Evolutionary conservation across 352 stramenopile species (phyloP), one percentile per base, ranked within the genome.

Genomic region (Phytophthora meadii): DNA sequence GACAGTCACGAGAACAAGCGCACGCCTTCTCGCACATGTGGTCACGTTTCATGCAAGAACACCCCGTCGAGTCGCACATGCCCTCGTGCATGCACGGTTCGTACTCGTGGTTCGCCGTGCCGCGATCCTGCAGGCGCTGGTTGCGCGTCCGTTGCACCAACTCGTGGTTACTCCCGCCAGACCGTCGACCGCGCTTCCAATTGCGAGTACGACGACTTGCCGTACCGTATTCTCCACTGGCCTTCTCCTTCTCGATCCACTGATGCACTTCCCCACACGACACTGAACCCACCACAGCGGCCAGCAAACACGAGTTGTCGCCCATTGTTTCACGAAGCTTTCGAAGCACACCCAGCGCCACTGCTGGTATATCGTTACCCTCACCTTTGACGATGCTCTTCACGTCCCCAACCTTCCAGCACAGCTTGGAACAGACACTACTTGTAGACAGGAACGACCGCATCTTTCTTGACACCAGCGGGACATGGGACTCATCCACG

Each of bases 11-110:
- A 34, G 72, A 70, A 48, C 75, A 84, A 5, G 69, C 67, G 32
- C 75, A 84, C n/a, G 72, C 75, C 12, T 72, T 76, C 50, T 83
- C 75, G 48, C 75, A 81, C 69, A 74, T 79, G 46, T 81, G 72
- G 27, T 84, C 72, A 6, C 70, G 69, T 28, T 68, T 76, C 53
- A 90, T 89, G 46, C 82, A 94, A 5, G 82, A 90, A 53, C 86
- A 94, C 10, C 59, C 72, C 2, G 27, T 75, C 12, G 75, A 72
- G 58, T 82, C 64, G 59, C 84, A 92, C 56, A 79, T 66, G 27
- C 84, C 84, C 2, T 90, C 74, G 59, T 94, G 86, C 34, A 81
- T 84, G 61, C 86, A 94, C 41, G 86, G 86, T 48, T 89, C 73
- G 48, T 89, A 93, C 57, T 92, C 82, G 48, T 92, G 79, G 44